These are phyloP conservation scores for Fusarium sp. DNA, from an alignment of 2,329 filamentous ascomycete genomes.

Conservation along the genomic window DNA sequence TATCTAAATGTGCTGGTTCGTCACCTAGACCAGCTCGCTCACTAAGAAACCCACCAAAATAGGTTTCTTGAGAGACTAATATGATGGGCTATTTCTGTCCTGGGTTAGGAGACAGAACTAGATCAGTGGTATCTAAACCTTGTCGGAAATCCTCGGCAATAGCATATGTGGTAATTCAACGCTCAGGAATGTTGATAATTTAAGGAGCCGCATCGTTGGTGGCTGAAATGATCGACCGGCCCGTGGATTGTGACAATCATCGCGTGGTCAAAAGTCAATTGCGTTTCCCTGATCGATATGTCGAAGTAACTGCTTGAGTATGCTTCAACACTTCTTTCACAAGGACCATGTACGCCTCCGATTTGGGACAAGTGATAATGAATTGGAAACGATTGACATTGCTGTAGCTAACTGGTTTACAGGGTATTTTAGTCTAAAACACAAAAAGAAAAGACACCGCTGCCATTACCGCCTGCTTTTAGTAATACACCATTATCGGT, in stretches of 20 bases:
- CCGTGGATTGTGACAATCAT: not conserved
- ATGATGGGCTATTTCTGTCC: not conserved
- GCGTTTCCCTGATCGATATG: no score
- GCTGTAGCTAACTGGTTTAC: not conserved
- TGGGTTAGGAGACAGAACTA: no score
- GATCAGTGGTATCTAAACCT: not conserved
- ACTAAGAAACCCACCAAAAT: no score
- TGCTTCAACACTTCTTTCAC: no score
- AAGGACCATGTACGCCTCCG: not conserved
- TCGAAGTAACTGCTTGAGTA: no score
- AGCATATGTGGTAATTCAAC: not conserved
- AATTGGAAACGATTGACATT: not conserved
- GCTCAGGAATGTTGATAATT: not conserved
- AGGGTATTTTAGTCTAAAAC: constrained; percentile 11
- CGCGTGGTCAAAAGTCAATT: not conserved
- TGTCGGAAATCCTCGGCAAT: not conserved
- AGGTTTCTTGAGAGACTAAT: not conserved
- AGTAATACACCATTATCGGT: not conserved
- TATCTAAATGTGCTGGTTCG: no score
- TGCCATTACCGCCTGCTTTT: constrained; percentile 10
- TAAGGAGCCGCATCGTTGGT: not conserved
- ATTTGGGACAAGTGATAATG: not conserved
- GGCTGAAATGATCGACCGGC: not conserved
- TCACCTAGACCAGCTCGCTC: no score
- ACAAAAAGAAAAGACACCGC: constrained; percentile 8